Conservation (phyloP, 2,329 filamentous ascomycete genomes). For the Ophiostoma perfectum region DNA sequence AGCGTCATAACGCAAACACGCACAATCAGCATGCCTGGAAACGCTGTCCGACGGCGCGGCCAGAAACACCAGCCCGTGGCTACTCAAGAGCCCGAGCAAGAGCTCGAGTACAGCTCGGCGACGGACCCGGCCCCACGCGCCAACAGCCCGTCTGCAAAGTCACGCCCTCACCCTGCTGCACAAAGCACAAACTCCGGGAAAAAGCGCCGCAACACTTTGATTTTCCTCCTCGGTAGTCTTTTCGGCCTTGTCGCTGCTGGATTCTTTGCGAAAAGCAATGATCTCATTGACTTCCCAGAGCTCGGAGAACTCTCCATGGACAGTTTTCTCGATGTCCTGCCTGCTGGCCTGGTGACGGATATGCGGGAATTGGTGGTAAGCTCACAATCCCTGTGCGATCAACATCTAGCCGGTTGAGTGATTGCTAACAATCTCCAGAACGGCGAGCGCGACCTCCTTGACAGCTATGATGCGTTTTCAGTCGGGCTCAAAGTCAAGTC, state of each 20-base stretch:
- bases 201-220: conserved; percentile 72
- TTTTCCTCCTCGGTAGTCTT: conserved; percentile 83
- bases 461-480: conserved; percentile 89
- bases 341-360: conserved; percentile 78
- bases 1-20: not conserved
- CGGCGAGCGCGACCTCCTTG: conserved; percentile 73
- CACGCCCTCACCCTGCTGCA: not conserved
- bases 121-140: not conserved
- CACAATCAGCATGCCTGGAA: conserved; percentile 11
- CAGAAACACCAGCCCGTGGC: conserved; percentile 8
- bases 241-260: conserved; percentile 84
- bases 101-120: not conserved
- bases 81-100: not conserved
- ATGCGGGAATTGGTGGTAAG: conserved; percentile 77
- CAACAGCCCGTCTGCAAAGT: conserved; percentile 9
- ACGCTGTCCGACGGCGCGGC: conserved; percentile 17
- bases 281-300: conserved; percentile 75
- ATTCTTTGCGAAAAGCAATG: conserved; percentile 83
- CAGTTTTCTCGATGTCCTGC: conserved; percentile 77
- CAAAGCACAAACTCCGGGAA: conserved; percentile 32
- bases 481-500: conserved; percentile 77
- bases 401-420: not conserved
- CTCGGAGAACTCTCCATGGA: conserved; percentile 74
- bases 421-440: conserved; percentile 45
- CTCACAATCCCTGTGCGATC: not conserved